These are phyloP conservation scores for Solanum appendiculatum DNA, from an alignment of 257 asterid genomes.

Conservation along the genomic window DNA sequence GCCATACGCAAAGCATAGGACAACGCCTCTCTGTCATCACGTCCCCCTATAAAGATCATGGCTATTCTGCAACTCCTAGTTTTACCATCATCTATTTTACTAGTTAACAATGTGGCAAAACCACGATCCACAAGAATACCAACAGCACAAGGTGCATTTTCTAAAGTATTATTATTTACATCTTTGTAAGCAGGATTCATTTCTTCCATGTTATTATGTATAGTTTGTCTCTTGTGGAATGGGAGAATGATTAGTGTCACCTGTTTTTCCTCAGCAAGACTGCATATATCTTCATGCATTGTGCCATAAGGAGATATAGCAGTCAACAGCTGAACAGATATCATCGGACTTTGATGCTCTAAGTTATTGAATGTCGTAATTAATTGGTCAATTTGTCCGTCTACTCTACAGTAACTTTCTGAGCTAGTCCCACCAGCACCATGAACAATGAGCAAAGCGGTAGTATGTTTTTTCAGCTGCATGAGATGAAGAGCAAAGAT, in stretches of 20 bases:
- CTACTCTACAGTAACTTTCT: not conserved
- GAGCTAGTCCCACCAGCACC: not conserved
- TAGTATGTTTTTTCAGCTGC: constrained; percentile 8
- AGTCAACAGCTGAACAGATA: constrained; percentile 8
- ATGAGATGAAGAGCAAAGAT: constrained; percentile 14
- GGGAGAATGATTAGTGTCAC: constrained; percentile 11
- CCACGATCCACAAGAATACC: constrained; percentile 19
- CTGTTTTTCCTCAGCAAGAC: constrained; percentile 9
- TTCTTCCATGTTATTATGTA: constrained; percentile 14
- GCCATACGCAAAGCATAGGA: constrained; percentile 7
- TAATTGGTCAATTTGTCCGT: constrained; percentile 11
- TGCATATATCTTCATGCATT: constrained; percentile 14
- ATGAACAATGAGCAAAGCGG: constrained; percentile 11
- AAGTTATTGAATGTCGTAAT: constrained; percentile 5
- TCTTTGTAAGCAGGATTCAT: constrained; percentile 11
- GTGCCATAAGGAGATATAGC: constrained; percentile 12
- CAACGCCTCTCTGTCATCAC: constrained; percentile 20
- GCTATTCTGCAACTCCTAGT: not conserved
- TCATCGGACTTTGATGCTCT: not conserved
- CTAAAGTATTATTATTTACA: constrained; percentile 6
- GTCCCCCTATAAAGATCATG: constrained; percentile 14
- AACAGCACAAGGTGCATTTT: constrained; percentile 13
- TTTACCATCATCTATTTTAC: not conserved
- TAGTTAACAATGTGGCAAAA: not conserved
- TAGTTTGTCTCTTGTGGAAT: constrained; percentile 13